Evolutionary conservation across 139 green algal species (phyloP).

Genomic region (Edaphochlamys debaryana): DNA sequence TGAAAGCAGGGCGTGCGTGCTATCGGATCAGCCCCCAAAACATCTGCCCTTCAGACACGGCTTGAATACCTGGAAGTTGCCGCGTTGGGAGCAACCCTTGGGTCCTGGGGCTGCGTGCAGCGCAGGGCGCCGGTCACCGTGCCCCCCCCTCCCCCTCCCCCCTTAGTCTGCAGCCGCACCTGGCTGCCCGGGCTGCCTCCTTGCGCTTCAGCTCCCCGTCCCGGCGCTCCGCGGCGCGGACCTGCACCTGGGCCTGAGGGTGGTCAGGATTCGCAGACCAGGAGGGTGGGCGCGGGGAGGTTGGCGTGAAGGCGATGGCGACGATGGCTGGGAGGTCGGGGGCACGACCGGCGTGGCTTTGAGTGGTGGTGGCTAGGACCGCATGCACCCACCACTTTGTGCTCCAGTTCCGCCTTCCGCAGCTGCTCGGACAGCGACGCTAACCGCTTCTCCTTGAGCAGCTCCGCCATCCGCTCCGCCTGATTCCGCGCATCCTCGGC

Average conservation of each 20-base stretch:
- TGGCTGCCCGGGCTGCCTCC: not conserved
- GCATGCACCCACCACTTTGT: conserved; percentile 32
- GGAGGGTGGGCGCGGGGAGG: no score
- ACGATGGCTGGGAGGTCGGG: no score
- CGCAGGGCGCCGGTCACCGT: no score
- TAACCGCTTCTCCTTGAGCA: conserved; percentile 18
- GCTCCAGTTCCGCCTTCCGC: conserved; percentile 26
- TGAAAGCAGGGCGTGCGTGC: no score
- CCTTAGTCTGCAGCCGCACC: no score
- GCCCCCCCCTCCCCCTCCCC: no score
- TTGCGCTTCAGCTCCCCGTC: not conserved
- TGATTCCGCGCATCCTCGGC: not conserved
- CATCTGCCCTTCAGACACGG: no score
- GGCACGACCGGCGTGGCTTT: no score
- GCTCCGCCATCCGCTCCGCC: not conserved
- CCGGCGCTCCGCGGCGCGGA: conserved; percentile 1
- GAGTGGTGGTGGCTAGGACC: not conserved
- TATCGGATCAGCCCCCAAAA: no score
- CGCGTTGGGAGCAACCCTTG: no score
- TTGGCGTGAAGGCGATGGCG: no score
- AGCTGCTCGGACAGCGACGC: conserved; percentile 17
- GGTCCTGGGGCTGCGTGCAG: no score
- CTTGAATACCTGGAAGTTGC: not conserved
- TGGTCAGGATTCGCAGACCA: not conserved
- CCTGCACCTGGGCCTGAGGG: conserved; percentile 17